Conservation (phyloP, 1,139 yeast species). For the Chernovozyma sophiae-reginae region DNA sequence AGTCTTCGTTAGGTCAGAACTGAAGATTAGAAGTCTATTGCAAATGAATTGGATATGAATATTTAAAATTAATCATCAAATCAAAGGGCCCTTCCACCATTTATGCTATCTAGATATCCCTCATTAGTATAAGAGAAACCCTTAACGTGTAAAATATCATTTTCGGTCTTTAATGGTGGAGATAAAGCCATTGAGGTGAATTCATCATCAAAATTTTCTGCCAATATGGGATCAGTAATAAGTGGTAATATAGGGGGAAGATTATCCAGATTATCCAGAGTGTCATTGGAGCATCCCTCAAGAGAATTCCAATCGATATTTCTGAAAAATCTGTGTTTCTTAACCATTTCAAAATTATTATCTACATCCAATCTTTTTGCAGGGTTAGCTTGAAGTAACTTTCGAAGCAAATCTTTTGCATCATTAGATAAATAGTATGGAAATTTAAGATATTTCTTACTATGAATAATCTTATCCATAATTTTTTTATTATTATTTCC, state of each 20-base stretch:
- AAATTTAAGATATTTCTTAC: slow-evolving; percentile 64
- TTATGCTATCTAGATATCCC: slow-evolving; percentile 21
- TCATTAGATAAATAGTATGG: slow-evolving; percentile 83
- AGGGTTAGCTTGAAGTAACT: slow-evolving; percentile 72
- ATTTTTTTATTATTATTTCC: slow-evolving; percentile 84
- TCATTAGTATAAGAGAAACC: slow-evolving; percentile 45
- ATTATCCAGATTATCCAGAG: slow-evolving; percentile 22
- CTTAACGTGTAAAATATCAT: slow-evolving; percentile 37
- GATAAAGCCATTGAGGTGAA: slow-evolving; percentile 73
- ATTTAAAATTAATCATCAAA: too few relatives aligned
- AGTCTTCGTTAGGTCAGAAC: too few relatives aligned
- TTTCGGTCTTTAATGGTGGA: slow-evolving; percentile 24
- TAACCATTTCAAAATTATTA: slow-evolving; percentile 44
- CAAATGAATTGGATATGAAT: too few relatives aligned
- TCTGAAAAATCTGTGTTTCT: slow-evolving; percentile 76
- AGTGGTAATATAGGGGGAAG: slow-evolving; percentile 82
- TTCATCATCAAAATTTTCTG: slow-evolving; percentile 87
- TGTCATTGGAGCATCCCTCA: slow-evolving; percentile 40
- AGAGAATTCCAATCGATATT: slow-evolving; percentile 72
- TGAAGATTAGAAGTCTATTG: too few relatives aligned
- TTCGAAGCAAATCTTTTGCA: slow-evolving; percentile 76
- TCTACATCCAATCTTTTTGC: slow-evolving; percentile 71
- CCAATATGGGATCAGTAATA: slow-evolving; percentile 79
- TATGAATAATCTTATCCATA: slow-evolving; percentile 65
- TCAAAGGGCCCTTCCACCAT: background rate